phyloP scores from a whole-genome alignment of 2,329 filamentous ascomycete genomes.

The Truncatella angustata region DNA sequence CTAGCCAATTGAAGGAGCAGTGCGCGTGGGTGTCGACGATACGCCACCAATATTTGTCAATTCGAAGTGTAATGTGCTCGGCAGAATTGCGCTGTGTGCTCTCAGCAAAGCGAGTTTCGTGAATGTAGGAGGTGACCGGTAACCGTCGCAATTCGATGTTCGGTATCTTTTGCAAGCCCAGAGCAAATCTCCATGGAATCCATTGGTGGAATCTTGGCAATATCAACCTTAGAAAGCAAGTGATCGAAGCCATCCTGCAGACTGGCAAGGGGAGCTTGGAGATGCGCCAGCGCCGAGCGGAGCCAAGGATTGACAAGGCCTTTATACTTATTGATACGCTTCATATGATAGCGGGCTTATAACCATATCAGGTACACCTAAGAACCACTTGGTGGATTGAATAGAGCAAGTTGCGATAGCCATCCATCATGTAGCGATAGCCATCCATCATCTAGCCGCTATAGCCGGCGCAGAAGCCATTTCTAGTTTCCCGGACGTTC shows the following conservation, averaged over 20 bases:
- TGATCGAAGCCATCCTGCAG: not conserved
- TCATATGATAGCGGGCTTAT: not conserved
- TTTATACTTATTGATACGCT: slow-evolving; percentile 2
- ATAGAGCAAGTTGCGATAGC: not conserved
- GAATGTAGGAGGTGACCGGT: not conserved
- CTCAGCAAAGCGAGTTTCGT: not conserved
- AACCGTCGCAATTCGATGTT: not conserved
- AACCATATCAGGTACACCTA: not conserved
- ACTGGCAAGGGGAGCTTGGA: not conserved
- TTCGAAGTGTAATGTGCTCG: not conserved
- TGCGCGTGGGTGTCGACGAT: too few species aligned
- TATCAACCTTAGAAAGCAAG: not conserved
- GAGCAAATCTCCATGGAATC: not conserved
- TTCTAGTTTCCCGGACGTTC: not conserved
- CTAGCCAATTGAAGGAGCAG: too few species aligned
- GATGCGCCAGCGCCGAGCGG: not conserved
- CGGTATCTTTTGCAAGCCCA: not conserved
- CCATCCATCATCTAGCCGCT: not conserved
- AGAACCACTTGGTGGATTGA: not conserved
- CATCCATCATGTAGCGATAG: not conserved
- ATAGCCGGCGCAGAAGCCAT: not conserved
- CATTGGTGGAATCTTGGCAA: slow-evolving; percentile 1
- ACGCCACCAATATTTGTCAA: not conserved
- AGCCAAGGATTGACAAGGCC: not conserved
- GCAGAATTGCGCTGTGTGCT: not conserved